phyloP scores from a whole-genome alignment of 2,329 filamentous ascomycete genomes.

The Paracorniculantispora psalliotae region DNA sequence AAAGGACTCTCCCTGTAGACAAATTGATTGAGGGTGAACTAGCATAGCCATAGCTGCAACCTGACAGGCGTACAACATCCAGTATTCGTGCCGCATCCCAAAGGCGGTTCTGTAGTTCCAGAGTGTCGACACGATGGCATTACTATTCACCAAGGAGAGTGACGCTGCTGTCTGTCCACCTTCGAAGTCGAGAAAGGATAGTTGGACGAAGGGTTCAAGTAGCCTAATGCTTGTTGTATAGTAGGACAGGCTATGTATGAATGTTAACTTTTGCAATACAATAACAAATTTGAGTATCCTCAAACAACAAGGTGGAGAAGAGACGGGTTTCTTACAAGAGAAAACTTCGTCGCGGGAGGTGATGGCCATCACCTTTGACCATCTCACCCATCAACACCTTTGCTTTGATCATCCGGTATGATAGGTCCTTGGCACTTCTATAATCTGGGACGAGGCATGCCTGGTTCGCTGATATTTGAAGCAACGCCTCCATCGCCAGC shows the following conservation, averaged over 20 bases:
- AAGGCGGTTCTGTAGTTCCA: no score
- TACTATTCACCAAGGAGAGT: constrained; percentile 14
- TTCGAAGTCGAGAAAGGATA: constrained; percentile 8
- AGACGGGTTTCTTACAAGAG: constrained; percentile 11
- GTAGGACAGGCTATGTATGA: constrained; percentile 9
- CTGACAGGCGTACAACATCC: no score
- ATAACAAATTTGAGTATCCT: background rate
- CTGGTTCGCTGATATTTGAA: background rate
- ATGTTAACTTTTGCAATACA: background rate
- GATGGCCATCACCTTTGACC: background rate
- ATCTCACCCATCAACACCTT: background rate
- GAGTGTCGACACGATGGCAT: constrained; percentile 17
- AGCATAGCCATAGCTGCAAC: no score
- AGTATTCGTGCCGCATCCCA: no score
- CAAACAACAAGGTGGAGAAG: background rate
- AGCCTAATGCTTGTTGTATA: constrained; percentile 13
- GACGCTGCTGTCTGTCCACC: background rate
- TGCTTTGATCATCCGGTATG: background rate
- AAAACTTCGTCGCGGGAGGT: constrained; percentile 10
- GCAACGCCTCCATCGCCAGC: constrained; percentile 4
- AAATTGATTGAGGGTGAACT: no score
- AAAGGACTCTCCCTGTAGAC: no score
- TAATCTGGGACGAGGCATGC: constrained; percentile 4
- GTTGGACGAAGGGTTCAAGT: constrained; percentile 8
- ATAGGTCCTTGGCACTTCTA: constrained; percentile 4